A percentile compares a stretch with the other conserved stretches of the same genome.
Evolutionary conservation across 2,329 filamentous ascomycete genomes (phyloP).

Genomic region (Pyrenophora seminiperda): DNA sequence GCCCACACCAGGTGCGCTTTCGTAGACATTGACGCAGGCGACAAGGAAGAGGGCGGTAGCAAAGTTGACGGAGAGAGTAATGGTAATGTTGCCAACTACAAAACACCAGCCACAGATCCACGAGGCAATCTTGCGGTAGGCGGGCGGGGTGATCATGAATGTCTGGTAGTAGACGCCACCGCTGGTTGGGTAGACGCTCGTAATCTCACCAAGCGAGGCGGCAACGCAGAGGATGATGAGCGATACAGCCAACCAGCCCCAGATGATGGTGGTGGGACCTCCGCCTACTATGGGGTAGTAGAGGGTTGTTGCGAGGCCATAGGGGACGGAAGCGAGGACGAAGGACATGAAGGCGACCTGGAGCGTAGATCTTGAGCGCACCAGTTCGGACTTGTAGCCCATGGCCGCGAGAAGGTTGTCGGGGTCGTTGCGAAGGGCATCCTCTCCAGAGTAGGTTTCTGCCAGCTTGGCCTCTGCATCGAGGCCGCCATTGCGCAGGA

Average conservation of each 20-base stretch:
- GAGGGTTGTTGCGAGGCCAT: constrained; percentile 72
- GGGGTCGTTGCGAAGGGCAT: constrained; percentile 51
- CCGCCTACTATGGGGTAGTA: constrained; percentile 70
- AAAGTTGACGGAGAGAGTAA: constrained; percentile 82
- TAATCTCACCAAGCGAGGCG: constrained; percentile 73
- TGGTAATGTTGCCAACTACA: constrained; percentile 79
- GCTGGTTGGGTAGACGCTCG: constrained; percentile 75
- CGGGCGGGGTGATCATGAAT: constrained; percentile 70
- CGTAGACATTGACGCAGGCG: constrained; percentile 62
- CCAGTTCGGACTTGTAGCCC: constrained; percentile 69
- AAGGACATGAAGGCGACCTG: constrained; percentile 79
- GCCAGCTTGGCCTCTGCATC: constrained; percentile 38
- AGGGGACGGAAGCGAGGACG: constrained; percentile 75
- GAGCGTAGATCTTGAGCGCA: constrained; percentile 68
- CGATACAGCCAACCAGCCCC: constrained; percentile 73
- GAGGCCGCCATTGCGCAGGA: constrained; percentile 22
- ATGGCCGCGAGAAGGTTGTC: constrained; percentile 67
- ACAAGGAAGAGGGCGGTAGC: constrained; percentile 64
- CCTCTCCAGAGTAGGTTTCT: constrained; percentile 30
- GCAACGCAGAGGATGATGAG: constrained; percentile 71
- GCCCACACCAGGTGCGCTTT: constrained; percentile 52
- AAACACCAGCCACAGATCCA: constrained; percentile 80
- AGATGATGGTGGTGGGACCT: constrained; percentile 71
- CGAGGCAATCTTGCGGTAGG: constrained; percentile 66
- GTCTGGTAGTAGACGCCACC: constrained; percentile 81